Conservation (phyloP, 192 early-diverging fungal genomes). For the Mortierella claussenii region DNA sequence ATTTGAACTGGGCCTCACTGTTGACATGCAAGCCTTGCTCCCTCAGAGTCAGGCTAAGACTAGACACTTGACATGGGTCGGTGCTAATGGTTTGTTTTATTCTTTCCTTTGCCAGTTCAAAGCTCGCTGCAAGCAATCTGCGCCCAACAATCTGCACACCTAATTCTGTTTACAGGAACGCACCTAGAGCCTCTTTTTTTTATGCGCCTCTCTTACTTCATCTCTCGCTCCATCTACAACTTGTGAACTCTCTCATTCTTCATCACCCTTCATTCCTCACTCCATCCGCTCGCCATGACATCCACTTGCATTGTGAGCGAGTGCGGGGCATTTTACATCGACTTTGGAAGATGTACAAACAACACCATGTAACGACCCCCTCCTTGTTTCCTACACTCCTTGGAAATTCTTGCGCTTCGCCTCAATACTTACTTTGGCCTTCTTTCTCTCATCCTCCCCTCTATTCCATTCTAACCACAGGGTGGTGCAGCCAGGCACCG, state of each 20-base stretch:
- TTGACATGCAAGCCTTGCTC: too few species aligned
- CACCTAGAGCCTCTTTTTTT: not conserved
- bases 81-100: not conserved
- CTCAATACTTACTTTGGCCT: not conserved
- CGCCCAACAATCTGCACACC: too few species aligned
- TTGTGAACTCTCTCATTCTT: not conserved
- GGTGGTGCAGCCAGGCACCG: not conserved
- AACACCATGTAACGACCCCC: not conserved
- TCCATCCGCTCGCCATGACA: not conserved
- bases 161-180: too few species aligned
- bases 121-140: too few species aligned
- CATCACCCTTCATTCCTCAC: not conserved
- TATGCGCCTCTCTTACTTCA: too few species aligned
- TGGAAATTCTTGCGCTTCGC: too few species aligned
- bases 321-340: constrained; percentile 9
- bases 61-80: too few species aligned
- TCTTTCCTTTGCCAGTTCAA: not conserved
- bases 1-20: too few species aligned
- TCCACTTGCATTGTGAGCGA: constrained; percentile 10
- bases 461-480: too few species aligned
- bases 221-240: not conserved
- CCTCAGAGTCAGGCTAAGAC: too few species aligned
- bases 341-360: constrained; percentile 10
- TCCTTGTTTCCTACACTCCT: too few species aligned
- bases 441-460: not conserved